Base-by-base conservation (phyloP, 108 stramenopile species). In the Fistulifera solaris region DNA sequence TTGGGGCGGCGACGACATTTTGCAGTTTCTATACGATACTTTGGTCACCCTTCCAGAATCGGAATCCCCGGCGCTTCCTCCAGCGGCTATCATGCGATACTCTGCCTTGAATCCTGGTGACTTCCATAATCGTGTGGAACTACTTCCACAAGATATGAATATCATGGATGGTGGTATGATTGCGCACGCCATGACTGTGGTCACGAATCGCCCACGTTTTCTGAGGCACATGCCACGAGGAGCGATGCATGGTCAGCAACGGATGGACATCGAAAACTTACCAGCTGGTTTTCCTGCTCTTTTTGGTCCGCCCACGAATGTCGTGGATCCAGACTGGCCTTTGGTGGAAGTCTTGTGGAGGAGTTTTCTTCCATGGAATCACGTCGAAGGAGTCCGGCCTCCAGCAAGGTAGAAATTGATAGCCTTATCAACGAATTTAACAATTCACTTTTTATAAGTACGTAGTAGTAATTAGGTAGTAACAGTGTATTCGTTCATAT, bases 281-380 rank as follows among this genome's bases (percentile, higher is more conserved):
- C 52, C 38, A 39, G 48, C 31, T 62, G 58, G 14, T 21, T 42
- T 26, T 58, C 43, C 19, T 43, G 41, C 14, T n/a, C 38, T 31
- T 56, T 62, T 66, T 40, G 77, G 68, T 10, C 65, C 68, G 19
- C 72, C 68, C 1, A 69, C 61, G 6, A 47, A 61, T 12, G 48
- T 52, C 23, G 68, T 91, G 47, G 85, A 91, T 74, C 89, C 85
- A 46, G 88, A 90, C 55, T 71, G 65, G 23, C 89, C 89, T 13
- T 27, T 91, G 27, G 22, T 82, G 47, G 81, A 87, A 50, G 53
- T 91, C 1, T 91, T 87, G 46, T 70, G 76, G 78, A 68, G 81
- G 52, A 71, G 68, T 39, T 54, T 80, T 52, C 46, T 91, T 23
- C 89, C 89, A 8, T 91, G 89, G 89, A 70, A 70, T 46, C 81